Conservation (phyloP, 345 rosid species). For the Sonneratia alba region DNA sequence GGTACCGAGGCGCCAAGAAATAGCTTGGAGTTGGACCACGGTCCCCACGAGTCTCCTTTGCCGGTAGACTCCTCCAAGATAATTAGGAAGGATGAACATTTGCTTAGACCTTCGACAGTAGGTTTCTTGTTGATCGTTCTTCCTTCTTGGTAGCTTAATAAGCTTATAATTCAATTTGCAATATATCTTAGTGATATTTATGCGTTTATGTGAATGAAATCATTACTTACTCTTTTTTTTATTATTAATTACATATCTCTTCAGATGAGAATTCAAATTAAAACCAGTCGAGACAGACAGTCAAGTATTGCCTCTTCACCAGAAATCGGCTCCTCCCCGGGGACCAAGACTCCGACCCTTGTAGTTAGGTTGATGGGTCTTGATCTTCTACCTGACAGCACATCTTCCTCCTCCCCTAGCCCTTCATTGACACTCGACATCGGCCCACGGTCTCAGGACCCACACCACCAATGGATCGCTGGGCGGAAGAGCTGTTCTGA, state of each 20-base stretch:
- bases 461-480: slow-evolving; percentile 6
- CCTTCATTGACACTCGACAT: slow-evolving; percentile 20
- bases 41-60: slow-evolving; percentile 15
- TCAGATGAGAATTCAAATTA: slow-evolving; percentile 69
- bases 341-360: slow-evolving; percentile 66
- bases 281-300: slow-evolving; percentile 30
- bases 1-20: slow-evolving; percentile 74
- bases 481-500: slow-evolving; percentile 17
- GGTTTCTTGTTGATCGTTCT: too few relatives aligned
- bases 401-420: slow-evolving; percentile 31
- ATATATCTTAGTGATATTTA: too few relatives aligned
- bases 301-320: slow-evolving; percentile 26
- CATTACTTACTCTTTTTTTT: too few relatives aligned
- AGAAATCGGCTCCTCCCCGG: slow-evolving; percentile 58
- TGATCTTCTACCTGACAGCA: slow-evolving; percentile 62
- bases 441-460: slow-evolving; percentile 9
- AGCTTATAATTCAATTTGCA: too few relatives aligned
- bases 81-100: background rate
- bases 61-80: background rate
- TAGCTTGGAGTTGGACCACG: slow-evolving; percentile 57
- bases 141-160: background rate
- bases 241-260: background rate
- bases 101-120: background rate
- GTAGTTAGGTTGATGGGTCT: slow-evolving; percentile 96
- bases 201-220: too few relatives aligned